Base-by-base conservation (phyloP, 345 rosid genomes). In the Eucalyptus viminalis region DNA sequence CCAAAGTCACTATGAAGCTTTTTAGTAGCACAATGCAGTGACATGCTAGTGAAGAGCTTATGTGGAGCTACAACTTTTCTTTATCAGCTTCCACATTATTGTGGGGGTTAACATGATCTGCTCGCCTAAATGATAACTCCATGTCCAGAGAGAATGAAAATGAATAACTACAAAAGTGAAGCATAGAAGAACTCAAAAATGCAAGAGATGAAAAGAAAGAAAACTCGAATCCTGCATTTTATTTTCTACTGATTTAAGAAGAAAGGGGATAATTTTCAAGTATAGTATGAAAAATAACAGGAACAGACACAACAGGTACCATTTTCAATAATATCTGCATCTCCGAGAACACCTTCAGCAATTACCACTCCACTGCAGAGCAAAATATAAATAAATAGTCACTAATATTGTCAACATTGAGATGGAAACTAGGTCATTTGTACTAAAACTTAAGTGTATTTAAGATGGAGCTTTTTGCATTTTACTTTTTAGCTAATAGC, bases 301-400 rank as follows among this genome's bases (percentile, higher is more conserved):
- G 34, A 87, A 62, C 53, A 88, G 69, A 86, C 1, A 24, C 50
- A 47, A 86, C 89, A 83, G 90, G 45, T 93, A 96, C 97, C 97
- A 76, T 93, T 91, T 86, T 92, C 88, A 89, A 95, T 95, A 90
- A 94, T 89, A 67, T 89, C 90, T 86, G 92, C 93, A 88, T 91
- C 92, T 69, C 93, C 89, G 53, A 97, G 96, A 94, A 97, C 90
- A 83, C 99, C 95, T 94, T 97, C 99, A 51, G 99, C 99, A 87
- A 97, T 97, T 91, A 96, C 97, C 90, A 95, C 99, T 90, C 99
- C 99, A 93, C 99, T 97, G 96, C 94, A 92, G 91, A 93, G 90
- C 88, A 31, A 87, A 90, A 90, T 86, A 90, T 53, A 88, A 56
- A 60, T 47, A 69, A 51, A 56, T n/a, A 29, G 54, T 49, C 40